These are phyloP conservation scores for Phytophthora citrophthora DNA, from an alignment of 352 stramenopile species.

Conservation along the genomic window DNA sequence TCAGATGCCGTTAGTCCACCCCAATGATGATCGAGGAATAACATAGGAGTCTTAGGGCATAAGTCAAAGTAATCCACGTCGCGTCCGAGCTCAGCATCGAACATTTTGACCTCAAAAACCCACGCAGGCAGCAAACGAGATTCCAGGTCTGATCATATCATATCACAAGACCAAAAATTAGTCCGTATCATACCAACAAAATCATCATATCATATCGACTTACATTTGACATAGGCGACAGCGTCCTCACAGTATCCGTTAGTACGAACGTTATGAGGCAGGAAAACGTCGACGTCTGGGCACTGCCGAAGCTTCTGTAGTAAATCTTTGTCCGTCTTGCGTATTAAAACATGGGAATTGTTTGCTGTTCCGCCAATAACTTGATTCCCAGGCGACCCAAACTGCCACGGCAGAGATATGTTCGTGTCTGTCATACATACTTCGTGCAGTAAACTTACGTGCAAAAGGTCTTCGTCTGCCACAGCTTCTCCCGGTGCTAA, in stretches of 20 bases:
- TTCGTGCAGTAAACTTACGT: conserved; percentile 45
- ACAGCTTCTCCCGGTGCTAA: conserved; percentile 22
- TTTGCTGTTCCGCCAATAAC: conserved; percentile 22
- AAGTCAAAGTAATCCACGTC: conserved; percentile 63
- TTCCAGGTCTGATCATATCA: conserved; percentile 30
- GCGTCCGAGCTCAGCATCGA: conserved; percentile 26
- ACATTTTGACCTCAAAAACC: conserved; percentile 36
- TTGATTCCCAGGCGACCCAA: conserved; percentile 40
- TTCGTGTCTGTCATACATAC: conserved; percentile 32
- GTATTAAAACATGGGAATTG: conserved; percentile 31
- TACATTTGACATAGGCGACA: conserved; percentile 60
- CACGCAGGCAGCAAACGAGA: conserved; percentile 45
- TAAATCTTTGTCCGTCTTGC: conserved; percentile 31
- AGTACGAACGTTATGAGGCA: conserved; percentile 34
- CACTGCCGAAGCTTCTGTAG: conserved; percentile 50
- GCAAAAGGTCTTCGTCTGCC: conserved; percentile 32
- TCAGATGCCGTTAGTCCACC: conserved; percentile 16
- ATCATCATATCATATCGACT: conserved; percentile 5
- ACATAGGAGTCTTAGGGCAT: conserved; percentile 51
- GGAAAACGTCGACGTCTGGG: conserved; percentile 53
- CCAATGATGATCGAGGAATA: conserved; percentile 73
- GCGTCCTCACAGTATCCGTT: conserved; percentile 63
- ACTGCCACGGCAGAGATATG: conserved; percentile 39
- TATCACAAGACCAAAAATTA: background rate
- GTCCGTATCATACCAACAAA: background rate